Conservation (phyloP, 108 stramenopile species). For the Aurantiochytrium sp. region DNA sequence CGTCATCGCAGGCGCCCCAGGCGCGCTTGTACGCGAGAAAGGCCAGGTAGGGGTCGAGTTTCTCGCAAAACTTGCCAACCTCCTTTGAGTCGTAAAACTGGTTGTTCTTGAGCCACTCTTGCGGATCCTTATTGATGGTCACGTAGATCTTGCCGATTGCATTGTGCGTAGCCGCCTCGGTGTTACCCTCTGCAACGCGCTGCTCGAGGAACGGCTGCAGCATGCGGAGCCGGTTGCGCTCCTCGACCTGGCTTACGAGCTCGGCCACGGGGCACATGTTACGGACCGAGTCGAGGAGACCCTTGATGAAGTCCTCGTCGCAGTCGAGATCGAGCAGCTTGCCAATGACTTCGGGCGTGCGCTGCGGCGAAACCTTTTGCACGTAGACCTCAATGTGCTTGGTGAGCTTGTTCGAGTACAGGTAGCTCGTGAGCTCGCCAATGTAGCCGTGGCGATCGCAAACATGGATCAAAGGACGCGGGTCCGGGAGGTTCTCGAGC, state of each 20-base stretch:
- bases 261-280: slow-evolving; percentile 96
- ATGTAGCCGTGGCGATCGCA: slow-evolving; percentile 97
- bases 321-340: slow-evolving; percentile 88
- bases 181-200: slow-evolving; percentile 96
- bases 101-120: slow-evolving; percentile 94
- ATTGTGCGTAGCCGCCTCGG: slow-evolving; percentile 97
- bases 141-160: slow-evolving; percentile 99
- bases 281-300: slow-evolving; percentile 83
- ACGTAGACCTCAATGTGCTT: slow-evolving; percentile 99
- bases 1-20: slow-evolving; percentile 94
- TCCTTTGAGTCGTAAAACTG: slow-evolving; percentile 99
- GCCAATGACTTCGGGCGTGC: slow-evolving; percentile 97
- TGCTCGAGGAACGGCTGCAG: slow-evolving; percentile 98
- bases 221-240: slow-evolving; percentile 84
- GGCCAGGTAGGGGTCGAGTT: slow-evolving; percentile 95
- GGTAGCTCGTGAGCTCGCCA: slow-evolving; percentile 96
- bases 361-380: slow-evolving; percentile 90
- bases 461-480: slow-evolving; percentile 98
- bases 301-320: slow-evolving; percentile 93
- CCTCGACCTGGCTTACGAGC: slow-evolving; percentile 93
- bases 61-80: slow-evolving; percentile 95
- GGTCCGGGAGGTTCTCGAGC: slow-evolving; percentile 96
- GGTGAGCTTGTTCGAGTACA: slow-evolving; percentile 92
- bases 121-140: slow-evolving; percentile 94
- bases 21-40: slow-evolving; percentile 95